phyloP scores from a whole-genome alignment of 139 green algal species.

The Pseudopediastrum boryanum region DNA sequence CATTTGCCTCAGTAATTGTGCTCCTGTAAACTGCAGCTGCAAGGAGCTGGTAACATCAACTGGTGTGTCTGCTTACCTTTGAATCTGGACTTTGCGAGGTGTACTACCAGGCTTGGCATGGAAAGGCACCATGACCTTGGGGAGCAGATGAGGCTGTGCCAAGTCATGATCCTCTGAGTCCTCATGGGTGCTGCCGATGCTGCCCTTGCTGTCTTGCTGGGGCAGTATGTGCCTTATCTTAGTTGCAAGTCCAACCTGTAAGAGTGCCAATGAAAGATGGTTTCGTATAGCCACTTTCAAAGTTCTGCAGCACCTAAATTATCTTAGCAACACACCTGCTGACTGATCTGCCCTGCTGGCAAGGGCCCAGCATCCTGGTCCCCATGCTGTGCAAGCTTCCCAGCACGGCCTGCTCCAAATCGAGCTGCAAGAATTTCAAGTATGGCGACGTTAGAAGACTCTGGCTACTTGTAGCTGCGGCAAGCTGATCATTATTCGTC shows the following conservation, averaged over 20 bases:
- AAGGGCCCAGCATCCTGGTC: not conserved
- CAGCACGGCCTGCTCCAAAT: slow-evolving; percentile 10
- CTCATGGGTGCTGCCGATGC: not conserved
- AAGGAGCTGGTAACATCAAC: not conserved
- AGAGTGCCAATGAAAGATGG: not conserved
- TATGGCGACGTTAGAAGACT: not conserved
- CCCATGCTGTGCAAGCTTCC: slow-evolving; percentile 6
- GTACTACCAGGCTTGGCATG: slow-evolving; percentile 56
- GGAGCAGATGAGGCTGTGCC: slow-evolving; percentile 50
- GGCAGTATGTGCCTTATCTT: not conserved
- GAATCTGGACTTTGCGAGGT: slow-evolving; percentile 70
- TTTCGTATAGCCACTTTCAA: not conserved
- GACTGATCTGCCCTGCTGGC: slow-evolving; percentile 2
- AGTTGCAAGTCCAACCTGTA: not conserved
- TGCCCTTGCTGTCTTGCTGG: not conserved
- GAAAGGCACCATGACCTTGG: slow-evolving; percentile 74
- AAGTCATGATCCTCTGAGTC: slow-evolving; percentile 40
- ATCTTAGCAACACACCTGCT: not conserved
- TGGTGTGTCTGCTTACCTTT: slow-evolving; percentile 47
- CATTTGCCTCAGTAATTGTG: not conserved
- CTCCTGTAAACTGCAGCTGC: not conserved
- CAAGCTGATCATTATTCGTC: not conserved
- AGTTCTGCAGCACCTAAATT: not conserved
- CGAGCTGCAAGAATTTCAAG: slow-evolving; percentile 7
- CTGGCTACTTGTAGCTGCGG: not conserved